Evolutionary conservation across 2,329 filamentous ascomycete genomes (phyloP).

Genomic region (Mycocentrospora acerina): DNA sequence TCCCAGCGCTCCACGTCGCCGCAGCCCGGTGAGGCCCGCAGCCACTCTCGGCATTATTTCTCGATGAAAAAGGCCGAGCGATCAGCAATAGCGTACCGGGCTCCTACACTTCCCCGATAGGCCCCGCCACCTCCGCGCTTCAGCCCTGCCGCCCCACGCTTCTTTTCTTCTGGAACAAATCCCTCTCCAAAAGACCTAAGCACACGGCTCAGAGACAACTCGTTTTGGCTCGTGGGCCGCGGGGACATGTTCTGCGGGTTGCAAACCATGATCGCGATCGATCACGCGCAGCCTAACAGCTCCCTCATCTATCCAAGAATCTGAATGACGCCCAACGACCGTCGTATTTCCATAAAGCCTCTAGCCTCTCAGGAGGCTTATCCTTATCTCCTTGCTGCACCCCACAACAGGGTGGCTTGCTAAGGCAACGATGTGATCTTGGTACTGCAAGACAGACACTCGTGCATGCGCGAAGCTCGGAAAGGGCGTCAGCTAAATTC

Average conservation of each 20-base stretch:
- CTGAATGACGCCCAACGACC: conserved; percentile 2
- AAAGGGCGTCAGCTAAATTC: no score
- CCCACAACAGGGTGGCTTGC: conserved; percentile 2
- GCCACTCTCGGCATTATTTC: background rate
- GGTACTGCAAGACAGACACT: no score
- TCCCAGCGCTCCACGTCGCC: conserved; percentile 4
- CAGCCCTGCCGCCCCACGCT: conserved; percentile 15
- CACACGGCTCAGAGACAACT: background rate
- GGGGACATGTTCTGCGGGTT: no score
- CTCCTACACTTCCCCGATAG: background rate
- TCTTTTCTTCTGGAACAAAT: conserved; percentile 7
- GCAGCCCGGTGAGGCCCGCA: background rate
- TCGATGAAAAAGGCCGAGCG: background rate
- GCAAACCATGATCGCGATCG: no score
- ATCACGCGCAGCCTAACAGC: no score
- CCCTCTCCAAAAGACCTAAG: background rate
- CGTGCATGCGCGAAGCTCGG: no score
- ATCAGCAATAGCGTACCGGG: background rate
- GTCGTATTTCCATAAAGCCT: conserved; percentile 1
- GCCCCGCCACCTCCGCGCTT: conserved; percentile 8
- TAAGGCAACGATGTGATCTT: no score
- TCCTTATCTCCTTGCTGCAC: conserved; percentile 27
- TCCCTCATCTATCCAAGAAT: conserved; percentile 1
- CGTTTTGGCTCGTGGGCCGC: no score
- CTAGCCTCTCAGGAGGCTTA: conserved; percentile 25